phyloP scores from a whole-genome alignment of 1,139 yeast species.

The Candida frijolesensis region DNA sequence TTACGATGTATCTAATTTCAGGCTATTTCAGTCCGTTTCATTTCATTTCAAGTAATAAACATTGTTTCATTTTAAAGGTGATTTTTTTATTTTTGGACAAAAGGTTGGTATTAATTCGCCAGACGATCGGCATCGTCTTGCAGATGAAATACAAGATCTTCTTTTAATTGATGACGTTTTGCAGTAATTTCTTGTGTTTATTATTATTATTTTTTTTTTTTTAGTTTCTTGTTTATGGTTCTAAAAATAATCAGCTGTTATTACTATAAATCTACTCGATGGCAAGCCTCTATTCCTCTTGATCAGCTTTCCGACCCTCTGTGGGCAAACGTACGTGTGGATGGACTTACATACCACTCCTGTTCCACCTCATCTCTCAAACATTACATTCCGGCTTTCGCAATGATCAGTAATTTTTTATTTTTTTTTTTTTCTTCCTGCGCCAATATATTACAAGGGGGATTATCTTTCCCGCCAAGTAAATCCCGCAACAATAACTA shows the following conservation, averaged over 20 bases:
- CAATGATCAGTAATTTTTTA: no score
- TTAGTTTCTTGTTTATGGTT: background rate
- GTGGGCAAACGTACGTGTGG: background rate
- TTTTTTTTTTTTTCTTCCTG: no score
- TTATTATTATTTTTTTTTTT: no score
- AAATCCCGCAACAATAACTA: no score
- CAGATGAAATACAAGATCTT: slow-evolving; percentile 1
- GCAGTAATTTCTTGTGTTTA: slow-evolving; percentile 1
- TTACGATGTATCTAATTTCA: background rate
- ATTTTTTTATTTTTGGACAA: background rate
- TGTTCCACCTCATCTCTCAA: no score
- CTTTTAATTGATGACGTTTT: background rate
- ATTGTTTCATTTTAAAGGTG: background rate
- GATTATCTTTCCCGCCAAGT: no score
- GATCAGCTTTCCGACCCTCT: background rate
- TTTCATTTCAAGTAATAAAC: background rate
- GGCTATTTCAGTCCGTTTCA: background rate
- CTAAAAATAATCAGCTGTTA: background rate
- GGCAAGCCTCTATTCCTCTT: background rate
- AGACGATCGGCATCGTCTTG: background rate
- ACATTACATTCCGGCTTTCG: no score
- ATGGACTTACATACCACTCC: background rate
- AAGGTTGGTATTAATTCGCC: no score
- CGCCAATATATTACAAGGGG: no score
- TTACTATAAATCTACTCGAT: background rate